phyloP scores from a whole-genome alignment of 768 basidiomycete species.

The Tylopilus rubrobrunneus region DNA sequence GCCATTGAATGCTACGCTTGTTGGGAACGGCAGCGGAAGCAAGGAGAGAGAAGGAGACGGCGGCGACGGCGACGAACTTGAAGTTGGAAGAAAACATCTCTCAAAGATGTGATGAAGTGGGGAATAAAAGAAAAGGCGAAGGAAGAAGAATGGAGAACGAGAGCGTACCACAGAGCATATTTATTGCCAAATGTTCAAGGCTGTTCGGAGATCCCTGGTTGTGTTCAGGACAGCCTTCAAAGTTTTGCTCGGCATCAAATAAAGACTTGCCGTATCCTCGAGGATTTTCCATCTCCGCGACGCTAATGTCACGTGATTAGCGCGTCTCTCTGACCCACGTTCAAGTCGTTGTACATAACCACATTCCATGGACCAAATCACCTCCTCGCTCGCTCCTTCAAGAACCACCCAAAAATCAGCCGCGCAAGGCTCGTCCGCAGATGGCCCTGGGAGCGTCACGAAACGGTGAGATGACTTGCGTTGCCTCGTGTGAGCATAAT shows the following conservation, averaged over 20 bases:
- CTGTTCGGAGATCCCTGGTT: not conserved
- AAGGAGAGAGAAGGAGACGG: slow-evolving; percentile 15
- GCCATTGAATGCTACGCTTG: slow-evolving; percentile 16
- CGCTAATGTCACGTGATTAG: slow-evolving; percentile 23
- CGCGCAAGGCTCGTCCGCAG: slow-evolving; percentile 47
- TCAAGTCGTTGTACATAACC: not conserved
- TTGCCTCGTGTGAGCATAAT: not conserved
- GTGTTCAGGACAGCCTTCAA: not conserved
- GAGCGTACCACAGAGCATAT: not conserved
- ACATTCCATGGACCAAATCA: slow-evolving; percentile 59
- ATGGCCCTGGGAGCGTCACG: slow-evolving; percentile 72
- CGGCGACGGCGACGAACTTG: slow-evolving; percentile 10
- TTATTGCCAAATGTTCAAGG: too few relatives aligned
- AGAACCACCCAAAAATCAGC: slow-evolving; percentile 57
- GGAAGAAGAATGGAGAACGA: not conserved
- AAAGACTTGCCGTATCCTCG: not conserved
- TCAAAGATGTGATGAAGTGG: slow-evolving; percentile 10
- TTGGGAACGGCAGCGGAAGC: slow-evolving; percentile 17
- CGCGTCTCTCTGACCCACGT: slow-evolving; percentile 25
- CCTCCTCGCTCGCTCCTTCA: slow-evolving; percentile 56
- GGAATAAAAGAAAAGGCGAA: not conserved
- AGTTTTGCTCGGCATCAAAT: not conserved
- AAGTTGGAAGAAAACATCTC: slow-evolving; percentile 18
- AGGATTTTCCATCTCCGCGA: not conserved
- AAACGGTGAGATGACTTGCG: slow-evolving; percentile 57